Percentiles rank a stretch among this genome's conserved stretches.
Evolutionary conservation across 345 rosid genomes (phyloP).

Genomic region (Carallia brachiata): DNA sequence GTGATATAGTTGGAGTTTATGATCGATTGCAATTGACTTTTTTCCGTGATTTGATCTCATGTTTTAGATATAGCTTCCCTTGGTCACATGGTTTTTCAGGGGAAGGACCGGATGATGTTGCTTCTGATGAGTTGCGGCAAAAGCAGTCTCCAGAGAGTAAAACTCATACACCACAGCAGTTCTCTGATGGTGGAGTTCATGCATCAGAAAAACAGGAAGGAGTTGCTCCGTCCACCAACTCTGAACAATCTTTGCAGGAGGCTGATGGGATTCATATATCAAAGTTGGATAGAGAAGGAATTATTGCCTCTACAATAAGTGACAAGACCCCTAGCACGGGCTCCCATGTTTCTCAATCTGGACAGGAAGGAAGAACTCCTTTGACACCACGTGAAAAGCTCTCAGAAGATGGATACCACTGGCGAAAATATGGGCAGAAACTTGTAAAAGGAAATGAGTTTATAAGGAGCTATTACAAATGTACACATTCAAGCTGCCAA

Average conservation of each 20-base stretch:
- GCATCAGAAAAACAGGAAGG: constrained; percentile 30
- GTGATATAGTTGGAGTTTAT: neutral
- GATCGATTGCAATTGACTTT: neutral
- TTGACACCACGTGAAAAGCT: constrained; percentile 62
- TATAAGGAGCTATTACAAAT: constrained; percentile 82
- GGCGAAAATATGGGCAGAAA: constrained; percentile 97
- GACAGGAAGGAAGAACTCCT: constrained; percentile 55
- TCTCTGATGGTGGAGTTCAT: constrained; percentile 11
- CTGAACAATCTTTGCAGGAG: constrained; percentile 29
- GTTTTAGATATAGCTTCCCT: constrained; percentile 28
- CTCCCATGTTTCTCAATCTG: constrained; percentile 32
- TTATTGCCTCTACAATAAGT: constrained; percentile 25
- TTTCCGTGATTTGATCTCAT: constrained; percentile 17
- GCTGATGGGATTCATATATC: constrained; percentile 26
- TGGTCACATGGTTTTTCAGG: constrained; percentile 37
- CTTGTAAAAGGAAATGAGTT: constrained; percentile 89
- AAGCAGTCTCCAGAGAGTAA: constrained; percentile 26
- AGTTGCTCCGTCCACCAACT: constrained; percentile 18
- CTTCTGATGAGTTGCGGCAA: constrained; percentile 35
- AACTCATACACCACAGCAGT: constrained; percentile 1
- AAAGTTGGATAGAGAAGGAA: constrained; percentile 37
- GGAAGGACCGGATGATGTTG: constrained; percentile 36
- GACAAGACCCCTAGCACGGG: constrained; percentile 31
- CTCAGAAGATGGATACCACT: constrained; percentile 78
- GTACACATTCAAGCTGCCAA: constrained; percentile 74